These are phyloP conservation scores for Macrotyloma uniflorum DNA, from an alignment of 306 rosid species.

Conservation along the genomic window DNA sequence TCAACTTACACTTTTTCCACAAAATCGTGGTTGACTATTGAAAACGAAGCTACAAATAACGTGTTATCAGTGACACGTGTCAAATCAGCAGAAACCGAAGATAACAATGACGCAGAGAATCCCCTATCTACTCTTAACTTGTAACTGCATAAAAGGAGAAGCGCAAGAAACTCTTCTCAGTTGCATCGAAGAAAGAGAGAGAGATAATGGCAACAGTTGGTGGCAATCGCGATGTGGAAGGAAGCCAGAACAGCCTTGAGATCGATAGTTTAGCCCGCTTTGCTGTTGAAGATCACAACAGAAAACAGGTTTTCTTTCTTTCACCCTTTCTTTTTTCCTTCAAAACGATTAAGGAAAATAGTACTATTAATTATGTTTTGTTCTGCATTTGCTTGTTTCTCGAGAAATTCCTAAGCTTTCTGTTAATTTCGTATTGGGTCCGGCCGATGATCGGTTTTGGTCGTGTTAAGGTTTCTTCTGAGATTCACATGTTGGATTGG, in stretches of 20 bases:
- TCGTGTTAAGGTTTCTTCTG: background rate
- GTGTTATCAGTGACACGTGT: background rate
- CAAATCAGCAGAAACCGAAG: background rate
- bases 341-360: background rate
- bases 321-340: background rate
- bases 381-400: slow-evolving; percentile 2
- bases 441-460: background rate
- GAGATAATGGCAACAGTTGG: slow-evolving; percentile 35
- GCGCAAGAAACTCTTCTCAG: background rate
- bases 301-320: slow-evolving; percentile 36
- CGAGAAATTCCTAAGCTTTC: background rate
- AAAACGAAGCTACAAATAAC: background rate
- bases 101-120: too few species aligned
- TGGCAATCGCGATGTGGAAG: slow-evolving; percentile 30
- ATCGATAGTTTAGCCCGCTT: slow-evolving; percentile 49
- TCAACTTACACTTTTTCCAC: background rate
- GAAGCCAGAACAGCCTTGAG: slow-evolving; percentile 43
- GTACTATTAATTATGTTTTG: background rate
- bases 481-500: background rate
- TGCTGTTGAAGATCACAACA: slow-evolving; percentile 52
- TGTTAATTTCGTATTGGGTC: background rate
- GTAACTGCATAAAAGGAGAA: background rate
- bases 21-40: background rate
- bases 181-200: background rate
- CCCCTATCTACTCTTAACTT: background rate